Base-by-base conservation (phyloP, 768 basidiomycete genomes). In the Scleroderma citrinum region DNA sequence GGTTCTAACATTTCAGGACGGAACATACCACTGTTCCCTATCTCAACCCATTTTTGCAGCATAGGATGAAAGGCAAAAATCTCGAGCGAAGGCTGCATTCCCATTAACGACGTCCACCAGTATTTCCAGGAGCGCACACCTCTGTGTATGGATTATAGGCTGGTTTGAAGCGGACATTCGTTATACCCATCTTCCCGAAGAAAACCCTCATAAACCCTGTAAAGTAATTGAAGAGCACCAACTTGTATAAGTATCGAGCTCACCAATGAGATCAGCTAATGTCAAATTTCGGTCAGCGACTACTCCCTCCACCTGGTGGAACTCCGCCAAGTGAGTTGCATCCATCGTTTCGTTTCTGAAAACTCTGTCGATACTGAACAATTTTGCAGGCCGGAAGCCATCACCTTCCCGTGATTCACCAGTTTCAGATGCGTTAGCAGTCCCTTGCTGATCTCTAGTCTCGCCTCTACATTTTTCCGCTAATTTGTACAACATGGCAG, bases 221-320 rank as follows among this genome's bases (percentile, higher is more conserved):
- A 38, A 14, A 31, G 13, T 43, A 21, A 34, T 34, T 35, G 20
- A 29, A 17, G 20, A 49, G 37, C 16, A 37, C 12, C 5, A 44
- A 24, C 13, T 37, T 10, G 24, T 4, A 5, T 1, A 47, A 19
- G 30, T 10, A 11, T 31, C 5, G 21, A 17, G 3, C 77, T 40
- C 55, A 92, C 93, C 94, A 55, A 99, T 97, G 51, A 99, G 74
- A 65, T 98, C 93, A 16, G 92, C 95, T 23, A 99, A 73, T 1
- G 95, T 98, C 51, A 99, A 71, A 44, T 83, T 83, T 56, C 84
- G 82, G 68, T 99, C 96, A 10, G 96, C 96, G 23, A 99, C 92
- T 40, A 99, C 96, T 44, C 96, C 96, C 67, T 99, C 96, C n/a
- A 99, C 96, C 69, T 99, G 96, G 65, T 98, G 95, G 76, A 99